These are phyloP conservation scores for Helminthosporium solani DNA, from an alignment of 2,329 filamentous ascomycete species.

Conservation along the genomic window DNA sequence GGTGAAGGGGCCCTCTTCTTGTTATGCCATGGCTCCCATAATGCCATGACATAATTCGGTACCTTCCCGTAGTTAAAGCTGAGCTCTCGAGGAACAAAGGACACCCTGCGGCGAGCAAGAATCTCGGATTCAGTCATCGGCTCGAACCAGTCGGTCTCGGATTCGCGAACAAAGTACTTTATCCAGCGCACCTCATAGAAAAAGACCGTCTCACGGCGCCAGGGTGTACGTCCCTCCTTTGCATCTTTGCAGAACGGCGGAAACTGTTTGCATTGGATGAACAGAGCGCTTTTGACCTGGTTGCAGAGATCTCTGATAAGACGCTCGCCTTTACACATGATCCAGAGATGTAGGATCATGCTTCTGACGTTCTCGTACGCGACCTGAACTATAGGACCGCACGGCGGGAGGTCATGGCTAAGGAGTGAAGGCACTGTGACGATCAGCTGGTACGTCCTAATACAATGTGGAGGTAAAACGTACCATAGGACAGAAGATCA, in stretches of 20 bases:
- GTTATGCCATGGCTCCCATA: slow-evolving; percentile 25
- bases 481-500: slow-evolving; percentile 17
- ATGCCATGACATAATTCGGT: slow-evolving; percentile 4
- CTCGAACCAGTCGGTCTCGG: slow-evolving; percentile 9
- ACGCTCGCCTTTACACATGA: slow-evolving; percentile 10
- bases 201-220: slow-evolving; percentile 25
- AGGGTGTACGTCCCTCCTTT: slow-evolving; percentile 17
- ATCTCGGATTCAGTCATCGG: slow-evolving; percentile 17
- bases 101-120: slow-evolving; percentile 10
- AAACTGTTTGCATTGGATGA: slow-evolving; percentile 11
- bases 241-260: neutral
- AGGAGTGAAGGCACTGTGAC: slow-evolving; percentile 27
- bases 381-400: slow-evolving; percentile 20
- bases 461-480: slow-evolving; percentile 2
- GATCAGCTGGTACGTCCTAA: slow-evolving; percentile 1
- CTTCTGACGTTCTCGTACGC: slow-evolving; percentile 26
- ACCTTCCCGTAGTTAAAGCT: slow-evolving; percentile 4
- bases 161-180: slow-evolving; percentile 27
- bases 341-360: slow-evolving; percentile 22
- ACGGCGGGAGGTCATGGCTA: slow-evolving; percentile 24
- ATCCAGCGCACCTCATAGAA: slow-evolving; percentile 25
- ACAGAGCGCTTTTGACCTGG: slow-evolving; percentile 7
- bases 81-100: slow-evolving; percentile 16
- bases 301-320: slow-evolving; percentile 12
- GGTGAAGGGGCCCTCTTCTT: slow-evolving; percentile 12